Base-by-base conservation (phyloP, 2,329 filamentous ascomycete species). In the Botryosphaeria dothidea region DNA sequence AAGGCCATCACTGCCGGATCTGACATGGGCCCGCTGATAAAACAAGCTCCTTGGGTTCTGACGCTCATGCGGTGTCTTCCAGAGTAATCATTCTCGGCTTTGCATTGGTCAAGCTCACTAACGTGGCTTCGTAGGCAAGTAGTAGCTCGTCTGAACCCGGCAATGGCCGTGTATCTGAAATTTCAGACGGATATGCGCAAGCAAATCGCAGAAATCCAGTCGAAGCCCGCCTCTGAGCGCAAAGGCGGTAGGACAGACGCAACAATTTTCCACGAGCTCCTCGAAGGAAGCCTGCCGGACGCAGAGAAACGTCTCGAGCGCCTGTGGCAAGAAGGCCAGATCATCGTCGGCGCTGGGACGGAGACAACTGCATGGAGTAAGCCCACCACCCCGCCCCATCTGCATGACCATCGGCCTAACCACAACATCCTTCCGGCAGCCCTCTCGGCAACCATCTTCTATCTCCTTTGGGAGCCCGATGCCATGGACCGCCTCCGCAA, bases 311-410 rank as follows among this genome's bases (percentile, higher is more conserved):
- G 52, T 2, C 21, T 27, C n/a, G 56, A 48, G 19, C 65, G 66
- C 4, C 45, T 68, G 15, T 52, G 46, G 54, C 54, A 66, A 41
- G 65, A 68, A 15, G 62, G 43, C 19, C 23, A 65, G 38, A 21
- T 54, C 17, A 45, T 65, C 51, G 69, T 67, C 0, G 67, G 65
- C 9, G 60, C 41, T 13, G 68, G 77, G 3, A 77, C 75, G 8
- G 72, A 78, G 43, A 81, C 78, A 0, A 76, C 73, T 0, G 72
- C 71, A 5, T 73, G 72, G 68, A 72, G 1, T 19, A 23, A 13
- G 72, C 1, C 65, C 77, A n/a, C n/a, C 5, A 67, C 74, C 5
- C 71, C 74, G 5, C 81, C 74, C 68, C 66, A 78, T 70, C 67
- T 81, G 2, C 74, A 78, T 19, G 65, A 68, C 19, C 31, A 1